phyloP scores from a whole-genome alignment of 176 grass and related monocot genomes.

The Cymbopogon citratus region DNA sequence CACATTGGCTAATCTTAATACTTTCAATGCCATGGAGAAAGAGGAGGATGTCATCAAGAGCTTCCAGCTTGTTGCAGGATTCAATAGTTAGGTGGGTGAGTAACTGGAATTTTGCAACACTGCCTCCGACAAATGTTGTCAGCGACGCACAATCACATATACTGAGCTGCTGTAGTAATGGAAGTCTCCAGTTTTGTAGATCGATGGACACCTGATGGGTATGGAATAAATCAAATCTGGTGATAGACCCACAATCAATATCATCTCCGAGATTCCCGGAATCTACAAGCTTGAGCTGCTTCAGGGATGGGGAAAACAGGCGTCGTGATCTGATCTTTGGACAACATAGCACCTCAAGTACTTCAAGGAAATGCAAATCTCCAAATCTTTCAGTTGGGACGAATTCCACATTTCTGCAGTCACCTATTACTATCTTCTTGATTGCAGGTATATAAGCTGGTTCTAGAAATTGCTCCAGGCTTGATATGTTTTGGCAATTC shows the following conservation, averaged over 20 bases:
- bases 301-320: neutral
- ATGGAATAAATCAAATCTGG: neutral
- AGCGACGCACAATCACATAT: neutral
- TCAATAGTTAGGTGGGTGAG: neutral
- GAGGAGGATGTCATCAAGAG: neutral
- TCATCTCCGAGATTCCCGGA: neutral
- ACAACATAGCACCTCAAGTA: neutral
- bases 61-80: neutral
- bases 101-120: neutral
- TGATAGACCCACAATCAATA: neutral
- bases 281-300: neutral
- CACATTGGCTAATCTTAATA: neutral
- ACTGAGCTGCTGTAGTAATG: neutral
- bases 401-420: neutral
- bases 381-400: neutral
- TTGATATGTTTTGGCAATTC: neutral
- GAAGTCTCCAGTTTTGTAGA: neutral
- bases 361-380: neutral
- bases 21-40: neutral
- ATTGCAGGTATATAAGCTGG: neutral
- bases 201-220: neutral
- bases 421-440: neutral
- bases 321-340: neutral
- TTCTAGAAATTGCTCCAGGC: neutral
- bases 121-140: neutral